Conservation (phyloP, 257 asterid species). For the Rehmannia glutinosa region DNA sequence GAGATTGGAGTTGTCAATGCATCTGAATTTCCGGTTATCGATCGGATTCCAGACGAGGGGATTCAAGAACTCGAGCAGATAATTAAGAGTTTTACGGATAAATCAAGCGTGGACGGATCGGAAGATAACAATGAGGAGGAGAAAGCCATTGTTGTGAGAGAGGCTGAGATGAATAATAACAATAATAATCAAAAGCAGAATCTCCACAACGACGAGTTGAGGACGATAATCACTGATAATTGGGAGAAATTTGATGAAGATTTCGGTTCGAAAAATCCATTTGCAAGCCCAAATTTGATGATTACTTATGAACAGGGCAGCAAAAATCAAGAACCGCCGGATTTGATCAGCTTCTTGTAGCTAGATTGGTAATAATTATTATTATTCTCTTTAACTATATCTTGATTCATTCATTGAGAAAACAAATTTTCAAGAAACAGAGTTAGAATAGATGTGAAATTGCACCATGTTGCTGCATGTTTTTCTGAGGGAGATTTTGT, state of each 20-base stretch:
- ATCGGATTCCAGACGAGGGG: conserved; percentile 54
- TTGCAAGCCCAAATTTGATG: conserved; percentile 9
- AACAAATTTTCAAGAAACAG: background rate
- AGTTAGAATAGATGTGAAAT: background rate
- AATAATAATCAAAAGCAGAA: no score
- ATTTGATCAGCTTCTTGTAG: conserved; percentile 40
- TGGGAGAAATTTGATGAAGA: conserved; percentile 60
- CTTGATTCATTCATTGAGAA: background rate
- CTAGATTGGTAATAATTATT: no score
- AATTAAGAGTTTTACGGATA: conserved; percentile 28
- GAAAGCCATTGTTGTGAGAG: conserved; percentile 18
- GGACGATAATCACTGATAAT: conserved; percentile 39
- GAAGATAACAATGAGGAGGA: conserved; percentile 19
- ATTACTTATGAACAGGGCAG: background rate
- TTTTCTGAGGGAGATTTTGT: background rate
- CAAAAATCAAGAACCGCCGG: conserved; percentile 27
- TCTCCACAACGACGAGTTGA: background rate
- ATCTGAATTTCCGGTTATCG: conserved; percentile 39
- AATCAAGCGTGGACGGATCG: background rate
- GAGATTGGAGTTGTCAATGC: conserved; percentile 65
- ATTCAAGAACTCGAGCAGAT: conserved; percentile 62
- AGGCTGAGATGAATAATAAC: background rate
- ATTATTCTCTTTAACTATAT: background rate
- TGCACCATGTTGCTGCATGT: background rate
- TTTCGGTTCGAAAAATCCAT: conserved; percentile 13